Evolutionary conservation across 352 stramenopile species (phyloP), one percentile per base, ranked within the genome.

Genomic region (Hyaloperonospora brassicae): DNA sequence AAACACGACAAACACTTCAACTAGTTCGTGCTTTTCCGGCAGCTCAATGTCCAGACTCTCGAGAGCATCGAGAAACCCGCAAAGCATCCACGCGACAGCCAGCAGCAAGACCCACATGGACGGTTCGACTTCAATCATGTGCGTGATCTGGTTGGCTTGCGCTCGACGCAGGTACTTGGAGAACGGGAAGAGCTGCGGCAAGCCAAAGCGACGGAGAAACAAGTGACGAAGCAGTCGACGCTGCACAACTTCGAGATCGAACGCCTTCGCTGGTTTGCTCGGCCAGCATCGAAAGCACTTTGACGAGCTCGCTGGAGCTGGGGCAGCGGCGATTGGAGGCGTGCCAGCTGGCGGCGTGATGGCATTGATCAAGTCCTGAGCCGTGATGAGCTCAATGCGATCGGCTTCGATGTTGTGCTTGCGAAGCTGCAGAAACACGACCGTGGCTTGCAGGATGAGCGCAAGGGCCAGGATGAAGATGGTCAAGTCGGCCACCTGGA

Each of bases 81-180:
- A 68, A 49, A 87, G 55, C 0, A 25, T 52, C 70, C 74, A 87
- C 0, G 70, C 72, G 12, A 84, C 60, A 14, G 55, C 47, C 0
- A 87, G 52, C 11, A 87, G 57, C 5, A 87, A 36, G 3, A 85
- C 38, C 76, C 73, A 91, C 61, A 74, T 86, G 5, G 73, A 79
- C 14, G 84, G 68, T 35, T 87, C 58, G 5, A 91, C 76, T 21
- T 91, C 78, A 36, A 91, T 86, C 68, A 91, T 80, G 55, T 91
- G 70, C 13, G 68, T 83, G 50, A 91, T 87, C 55, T 91, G 76
- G 57, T 78, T 86, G 12, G 84, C 78, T 61, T 88, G 80, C 2
- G 74, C 77, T 8, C 83, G 73, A 44, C 73, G 69, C 7, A 90
- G 41, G 56, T 90, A 90, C 59, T 90, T 90, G 55, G 72, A 72